phyloP scores from a whole-genome alignment of 257 asterid genomes.

The Cynanchum wilfordii region DNA sequence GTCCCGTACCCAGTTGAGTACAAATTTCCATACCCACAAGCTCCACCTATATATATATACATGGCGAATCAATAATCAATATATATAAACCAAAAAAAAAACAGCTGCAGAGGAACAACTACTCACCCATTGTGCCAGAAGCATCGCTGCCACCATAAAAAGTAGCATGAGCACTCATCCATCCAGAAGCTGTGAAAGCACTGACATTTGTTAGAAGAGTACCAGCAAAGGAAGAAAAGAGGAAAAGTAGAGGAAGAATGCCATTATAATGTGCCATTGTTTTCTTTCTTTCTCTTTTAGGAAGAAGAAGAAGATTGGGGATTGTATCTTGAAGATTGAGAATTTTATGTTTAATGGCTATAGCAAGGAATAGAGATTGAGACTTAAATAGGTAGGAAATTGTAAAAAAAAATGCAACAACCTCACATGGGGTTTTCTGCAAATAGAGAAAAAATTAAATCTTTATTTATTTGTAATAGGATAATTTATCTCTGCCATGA shows the following conservation, averaged over 20 bases:
- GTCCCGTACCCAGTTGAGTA: conserved; percentile 33
- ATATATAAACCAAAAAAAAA: no score
- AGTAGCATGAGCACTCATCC: conserved; percentile 43
- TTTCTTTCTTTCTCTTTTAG: background rate
- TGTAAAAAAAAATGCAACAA: conserved; percentile 20
- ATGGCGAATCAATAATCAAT: no score
- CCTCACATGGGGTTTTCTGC: conserved; percentile 39
- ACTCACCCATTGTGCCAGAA: conserved; percentile 51
- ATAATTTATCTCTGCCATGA: conserved; percentile 6
- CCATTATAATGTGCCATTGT: conserved; percentile 23
- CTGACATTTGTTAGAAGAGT: conserved; percentile 19
- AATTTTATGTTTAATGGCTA: conserved; percentile 11
- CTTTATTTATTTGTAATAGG: background rate
- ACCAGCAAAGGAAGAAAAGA: conserved; percentile 13
- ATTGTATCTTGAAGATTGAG: conserved; percentile 2
- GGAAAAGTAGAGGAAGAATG: conserved; percentile 13
- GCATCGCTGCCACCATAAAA: conserved; percentile 50
- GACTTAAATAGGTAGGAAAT: conserved; percentile 19
- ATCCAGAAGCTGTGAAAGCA: conserved; percentile 38
- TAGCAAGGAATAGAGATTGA: conserved; percentile 4
- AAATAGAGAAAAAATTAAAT: conserved; percentile 5
- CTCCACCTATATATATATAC: conserved; percentile 25
- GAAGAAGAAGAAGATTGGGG: conserved; percentile 11
- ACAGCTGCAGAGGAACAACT: background rate
- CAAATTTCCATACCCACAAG: conserved; percentile 37